Conservation (phyloP, 148 eudicot species). For the Rheum nobile region DNA sequence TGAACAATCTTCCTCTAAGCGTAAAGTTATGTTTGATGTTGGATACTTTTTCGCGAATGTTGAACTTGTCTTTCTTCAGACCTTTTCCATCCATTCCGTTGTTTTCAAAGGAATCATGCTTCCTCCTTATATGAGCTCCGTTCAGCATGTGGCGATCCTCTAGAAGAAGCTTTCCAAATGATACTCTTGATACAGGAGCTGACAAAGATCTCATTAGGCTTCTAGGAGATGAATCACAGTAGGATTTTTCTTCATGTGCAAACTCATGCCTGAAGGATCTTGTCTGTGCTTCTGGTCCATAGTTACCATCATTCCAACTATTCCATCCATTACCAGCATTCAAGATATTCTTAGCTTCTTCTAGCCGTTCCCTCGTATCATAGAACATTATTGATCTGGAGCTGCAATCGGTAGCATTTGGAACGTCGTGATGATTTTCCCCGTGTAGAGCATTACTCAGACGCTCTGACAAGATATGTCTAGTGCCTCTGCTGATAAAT, state of each 20-base stretch:
- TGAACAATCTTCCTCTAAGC: slow-evolving; percentile 57
- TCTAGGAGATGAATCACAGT: slow-evolving; percentile 48
- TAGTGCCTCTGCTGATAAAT: slow-evolving; percentile 40
- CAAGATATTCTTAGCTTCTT: slow-evolving; percentile 29
- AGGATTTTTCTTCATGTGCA: slow-evolving; percentile 18
- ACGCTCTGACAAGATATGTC: slow-evolving; percentile 47
- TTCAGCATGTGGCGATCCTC: slow-evolving; percentile 68
- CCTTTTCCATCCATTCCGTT: slow-evolving; percentile 31
- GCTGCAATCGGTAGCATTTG: slow-evolving; percentile 16
- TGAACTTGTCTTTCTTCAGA: slow-evolving; percentile 55
- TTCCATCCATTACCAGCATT: slow-evolving; percentile 23
- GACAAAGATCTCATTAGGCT: slow-evolving; percentile 80
- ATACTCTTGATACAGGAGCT: slow-evolving; percentile 80
- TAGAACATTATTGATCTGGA: slow-evolving; percentile 22
- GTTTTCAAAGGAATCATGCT: slow-evolving; percentile 55
- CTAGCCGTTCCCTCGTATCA: slow-evolving; percentile 27
- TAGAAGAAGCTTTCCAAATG: slow-evolving; percentile 83
- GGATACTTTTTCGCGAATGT: slow-evolving; percentile 62
- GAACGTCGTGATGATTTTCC: slow-evolving; percentile 25
- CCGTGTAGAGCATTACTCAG: slow-evolving; percentile 47
- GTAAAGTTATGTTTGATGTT: slow-evolving; percentile 54
- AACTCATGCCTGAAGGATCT: slow-evolving; percentile 42
- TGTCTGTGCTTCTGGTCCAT: slow-evolving; percentile 30
- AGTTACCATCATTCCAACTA: slow-evolving; percentile 27
- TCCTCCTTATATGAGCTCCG: slow-evolving; percentile 70